Conservation (phyloP, 208 protist species). For the Leishmania gerbilli region DNA sequence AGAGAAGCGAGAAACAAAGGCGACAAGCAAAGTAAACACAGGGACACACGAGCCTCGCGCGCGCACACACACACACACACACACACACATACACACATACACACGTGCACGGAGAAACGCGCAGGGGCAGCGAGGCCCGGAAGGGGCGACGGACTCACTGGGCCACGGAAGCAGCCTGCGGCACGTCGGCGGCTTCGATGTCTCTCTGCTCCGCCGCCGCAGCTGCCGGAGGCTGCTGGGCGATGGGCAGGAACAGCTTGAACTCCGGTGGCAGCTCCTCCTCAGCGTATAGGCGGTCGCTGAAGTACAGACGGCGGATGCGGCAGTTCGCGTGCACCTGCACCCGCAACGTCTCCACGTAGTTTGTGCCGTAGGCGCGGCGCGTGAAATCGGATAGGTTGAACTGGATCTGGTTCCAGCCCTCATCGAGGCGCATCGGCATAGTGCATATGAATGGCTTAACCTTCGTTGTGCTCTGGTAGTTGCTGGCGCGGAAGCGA, state of each 20-base stretch:
- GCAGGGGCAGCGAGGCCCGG: background rate
- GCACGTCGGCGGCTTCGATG: slow-evolving; percentile 22
- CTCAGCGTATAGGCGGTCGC: slow-evolving; percentile 98
- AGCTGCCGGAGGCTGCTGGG: slow-evolving; percentile 50
- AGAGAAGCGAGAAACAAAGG: background rate
- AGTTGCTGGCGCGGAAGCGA: slow-evolving; percentile 99
- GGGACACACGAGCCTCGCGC: background rate
- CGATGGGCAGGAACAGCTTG: slow-evolving; percentile 97
- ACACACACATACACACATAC: background rate
- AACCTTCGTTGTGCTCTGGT: slow-evolving; percentile 98
- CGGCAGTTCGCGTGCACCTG: slow-evolving; percentile 99
- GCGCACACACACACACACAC: background rate
- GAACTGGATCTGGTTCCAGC: slow-evolving; percentile 99
- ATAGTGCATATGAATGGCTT: slow-evolving; percentile 99
- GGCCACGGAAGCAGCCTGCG: slow-evolving; percentile 12
- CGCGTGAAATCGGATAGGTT: slow-evolving; percentile 99
- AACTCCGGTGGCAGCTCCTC: slow-evolving; percentile 99
- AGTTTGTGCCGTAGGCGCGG: slow-evolving; percentile 99
- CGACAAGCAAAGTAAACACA: background rate
- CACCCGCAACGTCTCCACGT: slow-evolving; percentile 98
- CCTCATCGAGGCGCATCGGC: slow-evolving; percentile 99
- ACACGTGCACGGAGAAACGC: too few species aligned
- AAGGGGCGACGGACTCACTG: slow-evolving; percentile 9
- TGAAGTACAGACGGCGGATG: slow-evolving; percentile 99
- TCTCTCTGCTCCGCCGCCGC: slow-evolving; percentile 24